Conservation (phyloP, 805 yeast species). For the Crinitomyces ghanaensis region DNA sequence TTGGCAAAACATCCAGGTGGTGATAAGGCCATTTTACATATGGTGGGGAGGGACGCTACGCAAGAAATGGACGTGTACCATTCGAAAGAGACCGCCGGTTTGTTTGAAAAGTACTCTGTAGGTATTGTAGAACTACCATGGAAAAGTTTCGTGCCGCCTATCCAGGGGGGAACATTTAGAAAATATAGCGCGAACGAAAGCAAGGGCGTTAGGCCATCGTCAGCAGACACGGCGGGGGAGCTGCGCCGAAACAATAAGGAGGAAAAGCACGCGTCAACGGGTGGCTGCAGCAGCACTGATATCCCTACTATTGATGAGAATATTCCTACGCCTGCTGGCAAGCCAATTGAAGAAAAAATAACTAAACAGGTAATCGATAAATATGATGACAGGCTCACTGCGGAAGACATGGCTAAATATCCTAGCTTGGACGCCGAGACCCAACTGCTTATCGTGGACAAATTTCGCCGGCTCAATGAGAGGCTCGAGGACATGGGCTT, state of each 20-base stretch:
- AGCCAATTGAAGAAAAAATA: background rate
- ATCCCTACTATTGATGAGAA: slow-evolving; percentile 6
- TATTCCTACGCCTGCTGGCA: too few relatives aligned
- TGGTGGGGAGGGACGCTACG: slow-evolving; percentile 84
- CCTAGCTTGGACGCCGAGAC: slow-evolving; percentile 63
- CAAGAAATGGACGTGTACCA: slow-evolving; percentile 72
- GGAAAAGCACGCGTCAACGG: background rate
- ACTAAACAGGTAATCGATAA: slow-evolving; percentile 35
- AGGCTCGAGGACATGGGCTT: slow-evolving; percentile 44
- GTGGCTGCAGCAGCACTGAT: slow-evolving; percentile 2
- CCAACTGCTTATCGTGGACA: slow-evolving; percentile 43
- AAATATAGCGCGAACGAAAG: slow-evolving; percentile 22
- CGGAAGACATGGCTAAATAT: slow-evolving; percentile 40
- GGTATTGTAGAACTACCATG: slow-evolving; percentile 57
- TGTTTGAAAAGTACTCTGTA: slow-evolving; percentile 47
- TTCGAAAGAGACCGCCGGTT: slow-evolving; percentile 39
- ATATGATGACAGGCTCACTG: slow-evolving; percentile 46
- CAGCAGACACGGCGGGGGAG: slow-evolving; percentile 2
- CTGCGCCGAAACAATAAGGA: slow-evolving; percentile 4
- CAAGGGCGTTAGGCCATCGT: slow-evolving; percentile 14
- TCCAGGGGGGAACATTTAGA: slow-evolving; percentile 60
- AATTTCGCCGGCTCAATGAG: slow-evolving; percentile 52
- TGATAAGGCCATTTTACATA: slow-evolving; percentile 67
- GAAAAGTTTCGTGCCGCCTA: slow-evolving; percentile 75
- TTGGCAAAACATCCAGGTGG: slow-evolving; percentile 78